Conservation (phyloP, 129 eudicot species). For the Ambrosia trifida region DNA sequence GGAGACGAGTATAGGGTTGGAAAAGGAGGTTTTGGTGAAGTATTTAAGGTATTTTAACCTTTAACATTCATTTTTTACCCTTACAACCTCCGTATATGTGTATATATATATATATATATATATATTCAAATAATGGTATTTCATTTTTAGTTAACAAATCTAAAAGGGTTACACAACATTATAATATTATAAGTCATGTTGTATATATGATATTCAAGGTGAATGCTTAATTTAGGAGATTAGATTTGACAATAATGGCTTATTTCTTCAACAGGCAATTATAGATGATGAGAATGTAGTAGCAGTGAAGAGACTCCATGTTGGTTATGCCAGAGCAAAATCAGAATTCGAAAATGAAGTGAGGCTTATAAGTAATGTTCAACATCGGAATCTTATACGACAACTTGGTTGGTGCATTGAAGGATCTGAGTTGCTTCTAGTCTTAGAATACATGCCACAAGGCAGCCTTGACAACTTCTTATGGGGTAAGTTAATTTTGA, state of each 20-base stretch:
- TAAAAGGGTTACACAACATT: too few species aligned
- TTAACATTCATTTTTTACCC: not conserved
- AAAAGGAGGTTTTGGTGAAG: constrained; percentile 74
- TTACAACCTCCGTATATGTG: too few species aligned
- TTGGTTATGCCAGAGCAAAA: constrained; percentile 42
- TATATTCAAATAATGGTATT: not conserved
- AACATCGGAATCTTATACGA: constrained; percentile 58
- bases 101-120: too few species aligned
- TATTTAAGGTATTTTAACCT: constrained; percentile 40
- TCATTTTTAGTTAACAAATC: too few species aligned
- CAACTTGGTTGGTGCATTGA: constrained; percentile 56
- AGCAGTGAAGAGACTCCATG: constrained; percentile 55
- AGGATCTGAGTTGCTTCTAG: constrained; percentile 59
- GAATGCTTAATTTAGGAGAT: not conserved
- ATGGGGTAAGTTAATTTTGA: constrained; percentile 42
- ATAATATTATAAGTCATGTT: not conserved
- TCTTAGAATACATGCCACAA: constrained; percentile 60
- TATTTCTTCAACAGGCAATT: constrained; percentile 43
- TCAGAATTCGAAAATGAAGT: constrained; percentile 57
- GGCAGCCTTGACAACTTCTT: constrained; percentile 62
- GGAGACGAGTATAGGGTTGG: constrained; percentile 51
- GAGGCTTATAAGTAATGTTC: constrained; percentile 53
- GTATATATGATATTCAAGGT: not conserved
- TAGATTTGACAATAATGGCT: not conserved
- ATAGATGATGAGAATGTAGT: constrained; percentile 47